Evolutionary conservation across 177 flowering plant genomes (phyloP), one percentile per base, ranked within the genome.

Genomic region (Vitis hybrid): DNA sequence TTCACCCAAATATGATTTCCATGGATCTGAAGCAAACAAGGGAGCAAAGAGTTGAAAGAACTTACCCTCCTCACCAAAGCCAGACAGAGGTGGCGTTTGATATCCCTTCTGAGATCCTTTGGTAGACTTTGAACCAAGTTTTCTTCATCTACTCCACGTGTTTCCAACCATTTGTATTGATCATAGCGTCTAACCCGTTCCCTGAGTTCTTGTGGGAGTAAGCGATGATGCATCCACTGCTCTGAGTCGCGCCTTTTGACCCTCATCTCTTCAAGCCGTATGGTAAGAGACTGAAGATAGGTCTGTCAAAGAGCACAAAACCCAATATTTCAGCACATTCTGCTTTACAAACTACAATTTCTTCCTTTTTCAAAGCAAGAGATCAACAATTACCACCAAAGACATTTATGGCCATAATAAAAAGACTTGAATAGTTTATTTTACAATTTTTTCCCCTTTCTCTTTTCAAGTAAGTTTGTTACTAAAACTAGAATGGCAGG

Each of bases 141-240:
- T 63, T 95, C 96, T 85, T 95, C 99, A 84, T 95, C 99, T 21
- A 95, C 99, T 19, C 99, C 99, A 60, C 97, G 89, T 33, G 99
- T 95, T 78, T 90, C 99, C 72, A 91, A 72, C 99, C 99, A 95
- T 81, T 91, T 95, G 80, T 95, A 95, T 58, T 95, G 99, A 76
- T 95, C 99, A 80, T 93, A 95, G 3, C 98, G 92, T 71, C 99
- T 83, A 48, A 95, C 98, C 1, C 98, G 84, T 75, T 95, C 97
- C 78, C 93, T 87, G 11, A 95, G 97, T 11, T 93, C 96, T 60
- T 77, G 94, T 49, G 99, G 99, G 50, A 95, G 97, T 83, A 95
- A 68, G 19, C 99, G 93, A 67, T 95, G 98, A 85, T 93, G 98
- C 99, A 96, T 96, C 99, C 99, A 96, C 80, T 96, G 99, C 77